These are phyloP conservation scores for Trichoderma sp. DNA, from an alignment of 2,329 filamentous ascomycete genomes.

Conservation along the genomic window DNA sequence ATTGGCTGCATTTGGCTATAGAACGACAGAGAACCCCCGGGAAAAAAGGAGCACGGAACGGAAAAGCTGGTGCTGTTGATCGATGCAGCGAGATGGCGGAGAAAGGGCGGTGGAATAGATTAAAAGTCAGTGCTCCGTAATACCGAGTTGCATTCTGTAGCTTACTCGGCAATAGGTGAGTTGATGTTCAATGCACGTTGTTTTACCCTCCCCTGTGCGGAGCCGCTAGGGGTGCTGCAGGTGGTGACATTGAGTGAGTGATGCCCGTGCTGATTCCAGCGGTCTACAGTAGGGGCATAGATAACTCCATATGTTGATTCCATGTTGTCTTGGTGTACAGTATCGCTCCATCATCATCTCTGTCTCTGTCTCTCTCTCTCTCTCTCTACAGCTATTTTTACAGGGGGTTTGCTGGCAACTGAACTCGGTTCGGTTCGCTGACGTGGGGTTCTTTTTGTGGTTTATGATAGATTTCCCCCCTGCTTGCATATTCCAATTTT, in stretches of 20 bases:
- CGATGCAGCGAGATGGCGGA: neutral
- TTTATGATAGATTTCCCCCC: no score
- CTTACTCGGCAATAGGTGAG: neutral
- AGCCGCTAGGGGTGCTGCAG: neutral
- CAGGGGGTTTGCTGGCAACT: neutral
- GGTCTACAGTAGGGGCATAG: neutral
- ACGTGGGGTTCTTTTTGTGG: no score
- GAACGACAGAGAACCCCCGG: neutral
- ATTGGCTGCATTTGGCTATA: neutral
- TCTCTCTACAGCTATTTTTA: neutral
- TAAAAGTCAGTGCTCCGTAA: neutral
- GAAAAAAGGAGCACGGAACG: neutral
- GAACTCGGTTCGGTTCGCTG: neutral
- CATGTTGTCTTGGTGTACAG: no score
- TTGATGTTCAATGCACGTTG: neutral
- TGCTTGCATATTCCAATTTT: neutral
- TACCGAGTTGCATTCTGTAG: neutral
- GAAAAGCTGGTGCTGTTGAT: neutral
- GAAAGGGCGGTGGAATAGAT: slow-evolving; percentile 9
- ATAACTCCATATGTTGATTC: neutral
- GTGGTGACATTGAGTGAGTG: neutral
- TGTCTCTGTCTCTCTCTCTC: no score
- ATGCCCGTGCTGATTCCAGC: neutral
- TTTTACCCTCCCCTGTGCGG: neutral
- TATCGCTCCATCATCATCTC: no score